Conservation (phyloP, 2,329 filamentous ascomycete species). For the Talaromyces sp. region DNA sequence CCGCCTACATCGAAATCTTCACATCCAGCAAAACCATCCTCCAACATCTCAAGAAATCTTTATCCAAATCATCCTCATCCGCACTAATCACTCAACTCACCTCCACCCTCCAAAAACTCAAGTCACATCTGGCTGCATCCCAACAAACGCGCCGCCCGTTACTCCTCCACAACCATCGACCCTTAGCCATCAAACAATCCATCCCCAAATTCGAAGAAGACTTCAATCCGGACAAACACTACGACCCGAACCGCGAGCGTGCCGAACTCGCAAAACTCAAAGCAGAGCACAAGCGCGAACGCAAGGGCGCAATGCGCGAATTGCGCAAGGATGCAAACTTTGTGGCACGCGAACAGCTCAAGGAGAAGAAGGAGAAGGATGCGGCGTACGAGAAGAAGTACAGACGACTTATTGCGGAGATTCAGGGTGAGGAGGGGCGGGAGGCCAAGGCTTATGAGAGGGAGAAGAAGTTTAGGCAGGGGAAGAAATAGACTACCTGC, state of each 20-base stretch:
- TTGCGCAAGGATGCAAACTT: conserved; percentile 94
- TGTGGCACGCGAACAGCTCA: conserved; percentile 82
- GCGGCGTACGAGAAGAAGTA: conserved; percentile 95
- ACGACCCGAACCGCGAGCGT: conserved; percentile 90
- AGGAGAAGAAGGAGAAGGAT: conserved; percentile 90
- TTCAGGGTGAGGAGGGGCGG: conserved; percentile 86
- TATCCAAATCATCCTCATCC: not conserved
- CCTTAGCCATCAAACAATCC: conserved; percentile 79
- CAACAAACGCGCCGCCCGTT: conserved; percentile 70
- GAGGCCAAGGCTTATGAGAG: conserved; percentile 86
- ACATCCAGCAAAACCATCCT: conserved; percentile 59
- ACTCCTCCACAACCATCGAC: conserved; percentile 82
- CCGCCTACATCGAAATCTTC: conserved; percentile 77
- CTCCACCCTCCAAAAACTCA: conserved; percentile 33
- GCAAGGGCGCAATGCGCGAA: conserved; percentile 91
- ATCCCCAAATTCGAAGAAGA: conserved; percentile 95
- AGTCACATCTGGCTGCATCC: conserved; percentile 54
- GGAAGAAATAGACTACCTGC: conserved; percentile 45
- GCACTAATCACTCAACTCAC: conserved; percentile 25
- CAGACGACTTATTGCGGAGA: conserved; percentile 85
- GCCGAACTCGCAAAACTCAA: conserved; percentile 79
- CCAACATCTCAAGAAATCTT: conserved; percentile 19
- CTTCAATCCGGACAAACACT: conserved; percentile 94
- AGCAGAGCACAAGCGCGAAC: conserved; percentile 89
- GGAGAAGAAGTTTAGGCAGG: conserved; percentile 73